Evolutionary conservation across 2,329 filamentous ascomycete genomes (phyloP).

Genomic region (Nothophaeocryptopus gaeumannii): DNA sequence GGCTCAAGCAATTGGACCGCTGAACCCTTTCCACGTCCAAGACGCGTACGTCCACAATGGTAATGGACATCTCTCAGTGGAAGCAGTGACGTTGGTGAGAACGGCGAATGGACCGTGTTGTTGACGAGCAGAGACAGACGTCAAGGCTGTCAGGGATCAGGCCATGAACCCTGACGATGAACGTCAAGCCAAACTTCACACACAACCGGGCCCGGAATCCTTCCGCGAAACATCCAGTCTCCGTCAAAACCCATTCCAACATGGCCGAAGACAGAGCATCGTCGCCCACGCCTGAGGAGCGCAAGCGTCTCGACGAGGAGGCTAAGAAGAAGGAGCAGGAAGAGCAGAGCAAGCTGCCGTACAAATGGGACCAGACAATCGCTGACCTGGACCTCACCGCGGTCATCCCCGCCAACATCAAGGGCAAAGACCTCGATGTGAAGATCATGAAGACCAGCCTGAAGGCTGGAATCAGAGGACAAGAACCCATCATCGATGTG

Average conservation of each 20-base stretch:
- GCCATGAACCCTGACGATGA: no score
- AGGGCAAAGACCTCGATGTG: slow-evolving; percentile 78
- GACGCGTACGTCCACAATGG: no score
- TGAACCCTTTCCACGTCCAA: no score
- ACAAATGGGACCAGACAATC: slow-evolving; percentile 97
- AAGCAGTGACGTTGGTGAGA: no score
- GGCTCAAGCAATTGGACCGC: no score
- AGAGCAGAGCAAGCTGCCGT: slow-evolving; percentile 87
- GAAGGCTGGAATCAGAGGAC: slow-evolving; percentile 80
- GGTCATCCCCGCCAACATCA: slow-evolving; percentile 75
- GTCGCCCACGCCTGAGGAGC: slow-evolving; percentile 54
- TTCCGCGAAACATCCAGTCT: not conserved
- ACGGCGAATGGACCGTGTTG: no score
- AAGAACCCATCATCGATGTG: slow-evolving; percentile 79
- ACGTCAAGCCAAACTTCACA: not conserved
- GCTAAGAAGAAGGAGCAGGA: slow-evolving; percentile 69
- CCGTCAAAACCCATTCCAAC: not conserved
- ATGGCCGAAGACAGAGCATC: slow-evolving; percentile 32
- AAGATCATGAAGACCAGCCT: slow-evolving; percentile 77
- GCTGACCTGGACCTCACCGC: slow-evolving; percentile 79
- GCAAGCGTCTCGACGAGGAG: slow-evolving; percentile 55
- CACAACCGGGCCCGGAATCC: not conserved
- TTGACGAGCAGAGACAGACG: no score
- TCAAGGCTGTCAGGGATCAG: no score
- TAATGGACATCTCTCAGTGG: no score